These are phyloP conservation scores for Lactifluus pinguis DNA, from an alignment of 768 basidiomycete genomes.

Conservation along the genomic window DNA sequence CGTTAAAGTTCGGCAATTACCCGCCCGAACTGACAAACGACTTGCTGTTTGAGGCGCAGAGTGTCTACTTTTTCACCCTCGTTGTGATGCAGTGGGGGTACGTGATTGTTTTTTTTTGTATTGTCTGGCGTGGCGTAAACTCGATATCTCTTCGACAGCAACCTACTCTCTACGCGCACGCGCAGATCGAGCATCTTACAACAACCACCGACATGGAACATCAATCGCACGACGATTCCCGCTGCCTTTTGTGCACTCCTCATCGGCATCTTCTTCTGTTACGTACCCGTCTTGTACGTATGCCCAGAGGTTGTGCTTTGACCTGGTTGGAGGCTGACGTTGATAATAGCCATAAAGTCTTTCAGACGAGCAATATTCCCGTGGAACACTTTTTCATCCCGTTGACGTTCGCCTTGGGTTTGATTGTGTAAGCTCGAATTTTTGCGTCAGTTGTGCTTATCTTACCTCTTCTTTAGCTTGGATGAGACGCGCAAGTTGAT, in stretches of 20 bases:
- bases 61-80: slow-evolving; percentile 42
- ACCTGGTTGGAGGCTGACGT: background rate
- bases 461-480: background rate
- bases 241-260: slow-evolving; percentile 36
- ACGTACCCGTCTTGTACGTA: slow-evolving; percentile 31
- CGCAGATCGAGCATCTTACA: slow-evolving; percentile 47
- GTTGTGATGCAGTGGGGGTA: slow-evolving; percentile 52
- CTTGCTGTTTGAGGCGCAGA: slow-evolving; percentile 40
- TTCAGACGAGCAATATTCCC: slow-evolving; percentile 39
- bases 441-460: background rate
- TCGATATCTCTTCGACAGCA: slow-evolving; percentile 19
- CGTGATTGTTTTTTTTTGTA: background rate
- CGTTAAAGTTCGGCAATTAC: slow-evolving; percentile 39
- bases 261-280: slow-evolving; percentile 38
- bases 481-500: slow-evolving; percentile 17
- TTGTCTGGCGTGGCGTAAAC: too few relatives aligned
- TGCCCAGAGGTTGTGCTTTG: too few relatives aligned
- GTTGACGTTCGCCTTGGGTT: slow-evolving; percentile 32
- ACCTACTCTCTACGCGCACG: slow-evolving; percentile 47
- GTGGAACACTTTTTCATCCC: slow-evolving; percentile 45
- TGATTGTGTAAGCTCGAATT: slow-evolving; percentile 20
- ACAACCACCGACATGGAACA: slow-evolving; percentile 41
- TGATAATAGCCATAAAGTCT: slow-evolving; percentile 33
- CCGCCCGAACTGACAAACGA: slow-evolving; percentile 31
- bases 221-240: slow-evolving; percentile 32